Evolutionary conservation across 495 filamentous ascomycete genomes (phyloP).

Genomic region (Xylaria intraflava): DNA sequence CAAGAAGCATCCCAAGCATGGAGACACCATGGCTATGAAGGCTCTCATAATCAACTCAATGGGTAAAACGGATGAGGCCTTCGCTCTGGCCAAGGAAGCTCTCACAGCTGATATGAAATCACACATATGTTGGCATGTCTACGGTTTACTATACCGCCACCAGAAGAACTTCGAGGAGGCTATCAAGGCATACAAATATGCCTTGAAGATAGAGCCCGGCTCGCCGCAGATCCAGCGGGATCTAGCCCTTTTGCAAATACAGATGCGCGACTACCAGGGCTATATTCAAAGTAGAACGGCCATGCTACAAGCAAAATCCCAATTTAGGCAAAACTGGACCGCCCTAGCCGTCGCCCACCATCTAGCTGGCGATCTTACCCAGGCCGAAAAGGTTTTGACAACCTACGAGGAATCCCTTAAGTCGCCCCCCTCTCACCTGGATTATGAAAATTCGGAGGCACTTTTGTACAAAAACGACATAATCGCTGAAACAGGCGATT

Average conservation of each 20-base stretch:
- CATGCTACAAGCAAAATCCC: slow-evolving; percentile 78
- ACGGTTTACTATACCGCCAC: slow-evolving; percentile 86
- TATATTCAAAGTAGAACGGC: slow-evolving; percentile 78
- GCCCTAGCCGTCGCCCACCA: slow-evolving; percentile 90
- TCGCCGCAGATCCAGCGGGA: slow-evolving; percentile 91
- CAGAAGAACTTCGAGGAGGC: slow-evolving; percentile 97
- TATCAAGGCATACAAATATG: slow-evolving; percentile 97
- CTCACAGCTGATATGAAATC: slow-evolving; percentile 95
- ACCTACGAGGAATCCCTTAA: slow-evolving; percentile 92
- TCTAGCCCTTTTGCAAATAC: slow-evolving; percentile 84
- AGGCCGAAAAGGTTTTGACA: slow-evolving; percentile 84
- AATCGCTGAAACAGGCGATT: slow-evolving; percentile 80
- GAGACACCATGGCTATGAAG: slow-evolving; percentile 98
- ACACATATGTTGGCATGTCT: slow-evolving; percentile 99
- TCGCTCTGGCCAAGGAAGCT: slow-evolving; percentile 83
- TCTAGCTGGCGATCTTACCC: slow-evolving; percentile 69
- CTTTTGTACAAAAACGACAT: slow-evolving; percentile 92
- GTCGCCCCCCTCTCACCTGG: slow-evolving; percentile 60
- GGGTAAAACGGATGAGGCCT: slow-evolving; percentile 88
- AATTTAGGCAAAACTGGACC: slow-evolving; percentile 87
- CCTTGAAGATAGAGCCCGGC: slow-evolving; percentile 84
- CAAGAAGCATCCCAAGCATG: slow-evolving; percentile 88
- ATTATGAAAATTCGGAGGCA: slow-evolving; percentile 92
- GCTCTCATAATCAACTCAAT: slow-evolving; percentile 89
- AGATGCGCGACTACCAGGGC: slow-evolving; percentile 93